These are phyloP conservation scores for Hordeum marinum DNA, from an alignment of 176 grass and related monocot genomes.

Conservation along the genomic window DNA sequence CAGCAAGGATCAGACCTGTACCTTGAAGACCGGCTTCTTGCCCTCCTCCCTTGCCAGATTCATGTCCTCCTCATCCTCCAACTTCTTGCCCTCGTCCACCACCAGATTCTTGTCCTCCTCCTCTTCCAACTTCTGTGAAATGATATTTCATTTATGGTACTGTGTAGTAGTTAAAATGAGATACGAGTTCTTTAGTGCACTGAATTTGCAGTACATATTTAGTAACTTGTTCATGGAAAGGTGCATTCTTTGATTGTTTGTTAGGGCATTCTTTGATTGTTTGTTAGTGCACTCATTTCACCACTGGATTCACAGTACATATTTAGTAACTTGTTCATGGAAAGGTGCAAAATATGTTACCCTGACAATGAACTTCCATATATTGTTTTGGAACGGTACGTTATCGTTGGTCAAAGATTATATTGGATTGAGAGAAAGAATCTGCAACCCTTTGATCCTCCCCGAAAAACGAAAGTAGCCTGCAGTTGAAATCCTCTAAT, in stretches of 20 bases:
- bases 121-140: not conserved
- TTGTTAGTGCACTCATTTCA: not conserved
- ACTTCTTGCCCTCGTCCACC: not conserved
- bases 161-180: not conserved
- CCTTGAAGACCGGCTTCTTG: not conserved
- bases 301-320: not conserved
- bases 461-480: not conserved
- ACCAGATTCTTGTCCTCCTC: not conserved
- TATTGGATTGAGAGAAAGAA: not conserved
- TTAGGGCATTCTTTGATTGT: not conserved
- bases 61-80: not conserved
- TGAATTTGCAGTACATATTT: not conserved
- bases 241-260: not conserved
- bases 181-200: not conserved
- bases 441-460: not conserved
- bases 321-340: not conserved
- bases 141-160: not conserved
- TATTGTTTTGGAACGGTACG: not conserved
- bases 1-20: not conserved
- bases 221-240: not conserved
- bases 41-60: not conserved
- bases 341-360: not conserved
- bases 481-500: not conserved
- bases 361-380: not conserved
- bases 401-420: not conserved